Percentiles rank a stretch among this genome's conserved stretches.
Evolutionary conservation across 148 eudicot genomes (phyloP).

Genomic region (Vaccinium macrocarpon): DNA sequence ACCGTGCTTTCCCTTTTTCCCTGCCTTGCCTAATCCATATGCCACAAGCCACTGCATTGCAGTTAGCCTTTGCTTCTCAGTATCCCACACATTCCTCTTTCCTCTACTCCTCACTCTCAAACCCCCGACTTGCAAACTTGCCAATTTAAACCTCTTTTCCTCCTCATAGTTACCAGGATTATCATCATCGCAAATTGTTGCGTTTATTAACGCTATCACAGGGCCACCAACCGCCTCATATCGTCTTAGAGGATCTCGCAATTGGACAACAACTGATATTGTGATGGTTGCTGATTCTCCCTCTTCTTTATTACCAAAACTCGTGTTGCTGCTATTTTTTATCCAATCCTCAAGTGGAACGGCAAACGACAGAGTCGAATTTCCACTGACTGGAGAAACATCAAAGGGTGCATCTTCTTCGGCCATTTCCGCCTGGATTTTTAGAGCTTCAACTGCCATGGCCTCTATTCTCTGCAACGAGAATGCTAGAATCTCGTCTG

Average conservation of each 20-base stretch:
- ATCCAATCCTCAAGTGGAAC: constrained; percentile 78
- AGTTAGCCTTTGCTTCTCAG: constrained; percentile 80
- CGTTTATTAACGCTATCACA: constrained; percentile 55
- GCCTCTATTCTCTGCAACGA: constrained; percentile 84
- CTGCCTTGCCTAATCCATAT: constrained; percentile 58
- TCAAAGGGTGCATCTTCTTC: constrained; percentile 89
- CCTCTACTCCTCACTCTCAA: constrained; percentile 50
- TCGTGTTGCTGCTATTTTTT: constrained; percentile 19
- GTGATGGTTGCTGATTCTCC: constrained; percentile 29
- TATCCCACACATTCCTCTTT: constrained; percentile 70
- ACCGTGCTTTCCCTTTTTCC: constrained; percentile 45
- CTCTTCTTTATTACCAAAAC: not conserved
- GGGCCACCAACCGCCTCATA: constrained; percentile 92
- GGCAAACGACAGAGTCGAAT: constrained; percentile 43
- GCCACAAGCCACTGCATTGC: constrained; percentile 92
- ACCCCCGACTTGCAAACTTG: constrained; percentile 74
- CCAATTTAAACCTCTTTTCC: constrained; percentile 51
- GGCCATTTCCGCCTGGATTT: constrained; percentile 71
- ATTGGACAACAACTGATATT: constrained; percentile 48
- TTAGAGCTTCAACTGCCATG: constrained; percentile 76
- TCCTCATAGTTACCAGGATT: constrained; percentile 31
- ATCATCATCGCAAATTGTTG: constrained; percentile 25
- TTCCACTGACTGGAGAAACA: constrained; percentile 61
- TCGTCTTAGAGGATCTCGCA: constrained; percentile 82
- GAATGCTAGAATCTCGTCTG: constrained; percentile 65